Percentiles rank a stretch among this genome's conserved stretches.
phyloP scores from a whole-genome alignment of 768 basidiomycete genomes.

The Myochromella boudieri region DNA sequence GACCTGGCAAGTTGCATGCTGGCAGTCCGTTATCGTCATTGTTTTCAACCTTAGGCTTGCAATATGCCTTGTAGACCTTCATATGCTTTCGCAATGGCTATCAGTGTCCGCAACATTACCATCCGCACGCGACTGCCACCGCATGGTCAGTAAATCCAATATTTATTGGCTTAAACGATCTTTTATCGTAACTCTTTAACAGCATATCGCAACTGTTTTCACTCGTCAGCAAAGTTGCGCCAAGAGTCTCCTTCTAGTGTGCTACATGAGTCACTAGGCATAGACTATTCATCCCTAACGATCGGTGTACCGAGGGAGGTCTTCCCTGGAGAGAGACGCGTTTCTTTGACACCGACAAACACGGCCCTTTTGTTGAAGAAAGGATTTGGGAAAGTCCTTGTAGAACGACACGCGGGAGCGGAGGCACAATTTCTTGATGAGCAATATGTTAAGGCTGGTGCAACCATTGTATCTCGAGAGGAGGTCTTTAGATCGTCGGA shows the following conservation, averaged over 20 bases:
- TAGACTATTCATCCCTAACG: constrained; percentile 69
- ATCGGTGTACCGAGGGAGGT: constrained; percentile 79
- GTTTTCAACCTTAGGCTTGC: constrained; percentile 15
- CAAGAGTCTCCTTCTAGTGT: constrained; percentile 29
- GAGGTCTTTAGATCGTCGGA: constrained; percentile 70
- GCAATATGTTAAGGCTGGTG: constrained; percentile 77
- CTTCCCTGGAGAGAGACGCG: constrained; percentile 77
- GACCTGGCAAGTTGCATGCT: constrained; percentile 9
- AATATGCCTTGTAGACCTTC: constrained; percentile 32
- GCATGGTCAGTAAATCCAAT: constrained; percentile 21
- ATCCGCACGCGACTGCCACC: constrained; percentile 8
- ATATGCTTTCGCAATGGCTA: constrained; percentile 25
- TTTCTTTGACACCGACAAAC: constrained; percentile 81
- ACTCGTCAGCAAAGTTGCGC: constrained; percentile 24
- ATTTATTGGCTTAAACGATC: too few species aligned
- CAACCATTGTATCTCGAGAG: constrained; percentile 69
- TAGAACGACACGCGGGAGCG: constrained; percentile 70
- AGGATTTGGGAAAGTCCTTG: constrained; percentile 70
- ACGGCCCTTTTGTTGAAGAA: constrained; percentile 76
- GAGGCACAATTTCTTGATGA: constrained; percentile 81
- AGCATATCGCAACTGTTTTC: constrained; percentile 36
- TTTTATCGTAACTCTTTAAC: neutral
- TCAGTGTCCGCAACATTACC: constrained; percentile 23
- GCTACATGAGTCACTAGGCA: constrained; percentile 30
- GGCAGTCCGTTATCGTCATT: neutral